Percentiles rank a stretch among this genome's conserved stretches.
These are phyloP conservation scores for Polygonum maritimum DNA, from an alignment of 148 eudicot genomes.

Conservation along the genomic window DNA sequence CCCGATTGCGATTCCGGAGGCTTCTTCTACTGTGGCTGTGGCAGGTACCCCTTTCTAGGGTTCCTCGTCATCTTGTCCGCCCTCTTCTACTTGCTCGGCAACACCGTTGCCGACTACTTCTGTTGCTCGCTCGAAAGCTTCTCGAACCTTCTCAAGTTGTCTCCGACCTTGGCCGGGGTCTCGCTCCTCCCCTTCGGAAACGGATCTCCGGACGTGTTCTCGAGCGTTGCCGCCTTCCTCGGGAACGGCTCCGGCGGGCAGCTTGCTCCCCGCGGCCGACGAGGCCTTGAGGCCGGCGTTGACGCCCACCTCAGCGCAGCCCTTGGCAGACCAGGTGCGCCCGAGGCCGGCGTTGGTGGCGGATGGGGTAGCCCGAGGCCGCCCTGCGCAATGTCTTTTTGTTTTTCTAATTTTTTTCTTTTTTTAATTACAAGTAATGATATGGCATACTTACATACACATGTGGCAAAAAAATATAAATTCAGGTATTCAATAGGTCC, in stretches of 20 bases:
- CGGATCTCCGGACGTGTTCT: slow-evolving; percentile 75
- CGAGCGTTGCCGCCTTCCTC: slow-evolving; percentile 57
- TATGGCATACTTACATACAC: too few relatives aligned
- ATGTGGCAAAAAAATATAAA: too few relatives aligned
- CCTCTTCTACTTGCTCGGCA: slow-evolving; percentile 56
- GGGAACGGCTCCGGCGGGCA: slow-evolving; percentile 37
- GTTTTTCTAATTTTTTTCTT: too few relatives aligned
- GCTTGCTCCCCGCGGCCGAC: too few relatives aligned
- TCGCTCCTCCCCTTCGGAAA: slow-evolving; percentile 63
- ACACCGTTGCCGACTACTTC: slow-evolving; percentile 66
- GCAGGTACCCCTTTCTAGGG: slow-evolving; percentile 22
- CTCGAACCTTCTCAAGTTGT: slow-evolving; percentile 35
- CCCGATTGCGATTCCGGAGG: slow-evolving; percentile 60
- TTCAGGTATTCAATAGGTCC: too few relatives aligned
- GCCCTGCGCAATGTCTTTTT: too few relatives aligned
- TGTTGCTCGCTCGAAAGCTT: slow-evolving; percentile 58
- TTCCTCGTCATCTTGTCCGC: slow-evolving; percentile 31
- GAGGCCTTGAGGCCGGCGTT: too few relatives aligned
- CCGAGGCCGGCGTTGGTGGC: too few relatives aligned
- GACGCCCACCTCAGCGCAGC: too few relatives aligned
- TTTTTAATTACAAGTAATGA: too few relatives aligned
- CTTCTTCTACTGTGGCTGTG: slow-evolving; percentile 46
- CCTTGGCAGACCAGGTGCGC: too few relatives aligned
- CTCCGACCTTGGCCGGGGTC: slow-evolving; percentile 66
- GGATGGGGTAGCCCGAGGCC: too few relatives aligned